phyloP scores from a whole-genome alignment of 805 yeast genomes.

The Candida verbasci region DNA sequence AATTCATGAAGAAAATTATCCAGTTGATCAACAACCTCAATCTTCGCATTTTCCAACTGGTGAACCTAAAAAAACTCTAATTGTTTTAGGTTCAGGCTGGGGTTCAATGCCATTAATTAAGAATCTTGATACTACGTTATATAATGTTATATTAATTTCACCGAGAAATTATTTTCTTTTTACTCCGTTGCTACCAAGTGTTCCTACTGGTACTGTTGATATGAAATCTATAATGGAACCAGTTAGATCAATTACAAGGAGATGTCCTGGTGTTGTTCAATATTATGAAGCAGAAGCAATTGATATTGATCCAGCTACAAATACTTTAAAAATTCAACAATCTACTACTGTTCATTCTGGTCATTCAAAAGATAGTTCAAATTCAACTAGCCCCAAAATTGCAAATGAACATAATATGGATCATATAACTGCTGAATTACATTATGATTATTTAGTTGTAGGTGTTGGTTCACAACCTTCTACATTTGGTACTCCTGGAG shows the following conservation, averaged over 20 bases:
- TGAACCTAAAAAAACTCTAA: conserved; percentile 63
- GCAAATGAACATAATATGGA: conserved; percentile 37
- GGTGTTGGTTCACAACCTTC: conserved; percentile 96
- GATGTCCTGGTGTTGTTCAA: conserved; percentile 68
- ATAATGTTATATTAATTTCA: conserved; percentile 84
- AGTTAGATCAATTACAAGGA: conserved; percentile 79
- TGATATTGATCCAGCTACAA: conserved; percentile 67
- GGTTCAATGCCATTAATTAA: conserved; percentile 84
- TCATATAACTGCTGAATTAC: conserved; percentile 42
- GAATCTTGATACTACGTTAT: conserved; percentile 77
- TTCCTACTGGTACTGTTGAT: conserved; percentile 91
- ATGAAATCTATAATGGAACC: conserved; percentile 91
- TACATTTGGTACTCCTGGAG: conserved; percentile 94
- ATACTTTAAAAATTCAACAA: conserved; percentile 61
- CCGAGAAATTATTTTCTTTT: conserved; percentile 94
- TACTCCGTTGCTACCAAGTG: conserved; percentile 93
- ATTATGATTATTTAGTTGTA: conserved; percentile 79
- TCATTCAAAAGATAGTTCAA: conserved; percentile 47
- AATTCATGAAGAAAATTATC: conserved; percentile 59
- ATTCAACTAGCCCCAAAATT: conserved; percentile 35
- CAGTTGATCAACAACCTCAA: conserved; percentile 58
- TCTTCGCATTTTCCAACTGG: conserved; percentile 51
- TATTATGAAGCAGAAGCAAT: conserved; percentile 91
- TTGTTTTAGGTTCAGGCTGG: conserved; percentile 90
- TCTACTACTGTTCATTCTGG: conserved; percentile 53